Conservation (phyloP, 225 moss, liverwort and hornwort genomes). For the Lunularia cruciata region DNA sequence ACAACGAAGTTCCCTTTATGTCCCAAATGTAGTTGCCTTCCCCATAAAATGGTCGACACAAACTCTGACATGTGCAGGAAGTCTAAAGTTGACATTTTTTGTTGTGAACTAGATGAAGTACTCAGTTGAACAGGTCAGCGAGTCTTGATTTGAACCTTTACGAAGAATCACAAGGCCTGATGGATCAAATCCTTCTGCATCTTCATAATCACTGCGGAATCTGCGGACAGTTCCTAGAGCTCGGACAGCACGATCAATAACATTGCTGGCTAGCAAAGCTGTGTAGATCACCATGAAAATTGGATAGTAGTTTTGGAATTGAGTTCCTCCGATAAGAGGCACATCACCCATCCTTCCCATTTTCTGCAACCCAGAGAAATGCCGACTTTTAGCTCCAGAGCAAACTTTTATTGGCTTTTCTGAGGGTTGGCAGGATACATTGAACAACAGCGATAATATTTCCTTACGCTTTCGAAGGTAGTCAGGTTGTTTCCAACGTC, state of each 20-base stretch:
- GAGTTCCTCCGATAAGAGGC: conserved; percentile 66
- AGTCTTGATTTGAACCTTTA: conserved; percentile 61
- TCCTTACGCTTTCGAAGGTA: conserved; percentile 91
- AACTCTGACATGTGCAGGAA: no score
- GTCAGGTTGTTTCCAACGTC: conserved; percentile 52
- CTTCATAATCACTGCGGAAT: conserved; percentile 93
- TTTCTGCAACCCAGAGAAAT: conserved; percentile 63
- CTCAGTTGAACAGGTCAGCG: neutral
- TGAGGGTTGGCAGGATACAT: conserved; percentile 68
- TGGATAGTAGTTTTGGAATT: conserved; percentile 80
- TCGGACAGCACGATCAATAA: conserved; percentile 72
- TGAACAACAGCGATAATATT: conserved; percentile 35
- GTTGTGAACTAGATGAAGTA: neutral
- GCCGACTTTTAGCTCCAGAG: conserved; percentile 10
- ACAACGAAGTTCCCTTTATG: no score
- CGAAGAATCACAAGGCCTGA: conserved; percentile 94
- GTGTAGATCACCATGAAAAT: conserved; percentile 99
- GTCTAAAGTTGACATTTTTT: no score
- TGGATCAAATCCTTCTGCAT: conserved; percentile 98
- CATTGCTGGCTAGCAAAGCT: conserved; percentile 91
- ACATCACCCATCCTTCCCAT: conserved; percentile 82
- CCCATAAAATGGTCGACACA: no score
- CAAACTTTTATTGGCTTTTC: conserved; percentile 55
- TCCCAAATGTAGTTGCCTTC: no score
- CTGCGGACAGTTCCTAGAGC: conserved; percentile 87